Evolutionary conservation across 495 filamentous ascomycete genomes (phyloP), one percentile per base, ranked within the genome.

Genomic region (Daldinia grandis): DNA sequence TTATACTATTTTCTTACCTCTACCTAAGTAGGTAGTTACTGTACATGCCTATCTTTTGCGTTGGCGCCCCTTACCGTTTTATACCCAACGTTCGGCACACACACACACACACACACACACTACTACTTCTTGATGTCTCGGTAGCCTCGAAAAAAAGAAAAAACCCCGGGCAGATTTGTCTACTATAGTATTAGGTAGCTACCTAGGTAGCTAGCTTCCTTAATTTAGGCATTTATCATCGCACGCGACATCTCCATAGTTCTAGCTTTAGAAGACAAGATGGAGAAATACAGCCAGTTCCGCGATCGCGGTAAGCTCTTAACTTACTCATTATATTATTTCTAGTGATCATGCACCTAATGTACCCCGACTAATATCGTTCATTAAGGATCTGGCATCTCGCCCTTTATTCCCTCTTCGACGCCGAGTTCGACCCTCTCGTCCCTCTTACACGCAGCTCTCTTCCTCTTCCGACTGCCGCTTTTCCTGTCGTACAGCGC

Each of bases 211-310:
- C n/a, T n/a, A n/a, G n/a, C n/a, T n/a, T n/a, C n/a, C n/a, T n/a
- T n/a, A n/a, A n/a, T n/a, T n/a, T n/a, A n/a, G n/a, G n/a, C n/a
- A 53, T 30, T 53, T 6, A 30, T 24, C 24, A 53, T 10, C 19
- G 12, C 24, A 50, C 24, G 9, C 19, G 8, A 25, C 44, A 50
- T 50, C 19, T 33, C 57, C 40, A 30, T 54, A 30, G 7, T 17
- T 65, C 35, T 59, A 58, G 28, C 54, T 53, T 15, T 28, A 53
- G 3, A 30, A 30, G 24, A 53, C 49, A 78, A 15, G 30, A 99
- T 99, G 95, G 95, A 99, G 87, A 98, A 97, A 80, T 98, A 93
- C 79, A 95, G 93, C 9, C 94, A 98, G 78, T 99, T 92, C 72
- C 90, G 95, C 62, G 95, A 99, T 82, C 88, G 92, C 88, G 95